A percentile compares a stretch with the other conserved stretches of the same genome.
phyloP scores from a whole-genome alignment of 306 rosid genomes.

The Citrullus colocynthis region DNA sequence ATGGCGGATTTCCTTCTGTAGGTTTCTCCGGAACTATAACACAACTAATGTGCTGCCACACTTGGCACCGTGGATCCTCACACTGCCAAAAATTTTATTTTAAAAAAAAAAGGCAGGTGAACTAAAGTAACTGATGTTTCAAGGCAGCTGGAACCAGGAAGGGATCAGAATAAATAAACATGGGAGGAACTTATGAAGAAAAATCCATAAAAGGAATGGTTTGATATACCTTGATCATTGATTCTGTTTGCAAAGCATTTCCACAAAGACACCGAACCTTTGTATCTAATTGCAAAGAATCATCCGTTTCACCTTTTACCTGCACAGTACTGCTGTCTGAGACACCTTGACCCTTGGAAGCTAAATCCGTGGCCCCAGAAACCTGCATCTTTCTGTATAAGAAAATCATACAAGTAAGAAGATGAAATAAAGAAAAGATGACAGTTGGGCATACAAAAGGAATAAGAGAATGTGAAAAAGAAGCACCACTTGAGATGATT shows the following conservation, averaged over 20 bases:
- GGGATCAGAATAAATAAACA: background rate
- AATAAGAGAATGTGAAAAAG: background rate
- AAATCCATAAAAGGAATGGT: background rate
- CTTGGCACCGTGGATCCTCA: slow-evolving; percentile 69
- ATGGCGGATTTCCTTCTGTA: slow-evolving; percentile 48
- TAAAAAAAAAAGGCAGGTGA: background rate
- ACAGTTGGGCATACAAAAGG: background rate
- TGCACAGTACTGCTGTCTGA: slow-evolving; percentile 76
- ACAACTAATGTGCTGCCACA: slow-evolving; percentile 90
- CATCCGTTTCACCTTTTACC: slow-evolving; percentile 71
- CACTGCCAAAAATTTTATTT: slow-evolving; percentile 45
- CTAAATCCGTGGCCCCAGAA: slow-evolving; percentile 85
- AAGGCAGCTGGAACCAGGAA: background rate
- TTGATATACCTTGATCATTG: slow-evolving; percentile 60
- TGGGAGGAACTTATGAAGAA: background rate
- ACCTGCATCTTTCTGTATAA: slow-evolving; percentile 84
- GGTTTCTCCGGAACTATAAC: slow-evolving; percentile 88
- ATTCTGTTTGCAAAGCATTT: slow-evolving; percentile 61
- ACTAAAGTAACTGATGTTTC: background rate
- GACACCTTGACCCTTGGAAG: slow-evolving; percentile 68
- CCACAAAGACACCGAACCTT: slow-evolving; percentile 94
- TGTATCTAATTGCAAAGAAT: slow-evolving; percentile 44
- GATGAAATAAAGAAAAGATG: background rate
- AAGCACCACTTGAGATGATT: background rate
- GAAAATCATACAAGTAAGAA: slow-evolving; percentile 4